phyloP scores from a whole-genome alignment of 2,329 filamentous ascomycete species.

The Helicocarpus griseus region DNA sequence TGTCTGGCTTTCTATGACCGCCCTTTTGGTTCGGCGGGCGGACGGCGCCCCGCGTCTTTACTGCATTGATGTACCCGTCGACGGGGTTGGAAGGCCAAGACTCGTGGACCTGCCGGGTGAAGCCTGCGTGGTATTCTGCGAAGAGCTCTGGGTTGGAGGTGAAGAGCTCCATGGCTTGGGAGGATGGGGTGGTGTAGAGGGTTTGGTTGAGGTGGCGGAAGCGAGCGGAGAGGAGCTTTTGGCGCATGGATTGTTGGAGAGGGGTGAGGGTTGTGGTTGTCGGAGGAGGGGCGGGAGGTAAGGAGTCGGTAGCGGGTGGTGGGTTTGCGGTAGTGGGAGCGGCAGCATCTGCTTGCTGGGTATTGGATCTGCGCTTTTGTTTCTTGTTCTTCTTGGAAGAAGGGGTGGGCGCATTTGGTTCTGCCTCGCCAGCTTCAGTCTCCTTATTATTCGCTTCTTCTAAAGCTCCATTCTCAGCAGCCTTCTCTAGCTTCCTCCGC shows the following conservation, averaged over 20 bases:
- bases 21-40: slow-evolving; percentile 28
- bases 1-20: slow-evolving; percentile 15
- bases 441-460: slow-evolving; percentile 12
- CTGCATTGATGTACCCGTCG: slow-evolving; percentile 67
- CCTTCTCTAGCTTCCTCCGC: slow-evolving; percentile 20
- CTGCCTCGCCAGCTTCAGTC: slow-evolving; percentile 11
- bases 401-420: background rate
- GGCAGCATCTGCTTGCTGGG: slow-evolving; percentile 19
- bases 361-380: slow-evolving; percentile 12
- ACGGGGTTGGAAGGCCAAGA: slow-evolving; percentile 96
- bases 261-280: slow-evolving; percentile 64
- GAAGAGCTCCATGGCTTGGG: slow-evolving; percentile 75
- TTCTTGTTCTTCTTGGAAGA: slow-evolving; percentile 8
- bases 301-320: background rate
- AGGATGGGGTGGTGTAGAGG: slow-evolving; percentile 84
- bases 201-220: slow-evolving; percentile 97
- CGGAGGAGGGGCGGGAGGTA: slow-evolving; percentile 27
- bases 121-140: slow-evolving; percentile 89
- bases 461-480: slow-evolving; percentile 14
- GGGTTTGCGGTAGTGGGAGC: background rate
- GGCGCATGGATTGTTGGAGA: slow-evolving; percentile 85
- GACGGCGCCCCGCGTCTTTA: slow-evolving; percentile 57
- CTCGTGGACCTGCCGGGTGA: slow-evolving; percentile 82
- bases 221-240: slow-evolving; percentile 86
- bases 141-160: slow-evolving; percentile 83